Base-by-base conservation (phyloP, 2,329 filamentous ascomycete species). In the Fusarium sp. region DNA sequence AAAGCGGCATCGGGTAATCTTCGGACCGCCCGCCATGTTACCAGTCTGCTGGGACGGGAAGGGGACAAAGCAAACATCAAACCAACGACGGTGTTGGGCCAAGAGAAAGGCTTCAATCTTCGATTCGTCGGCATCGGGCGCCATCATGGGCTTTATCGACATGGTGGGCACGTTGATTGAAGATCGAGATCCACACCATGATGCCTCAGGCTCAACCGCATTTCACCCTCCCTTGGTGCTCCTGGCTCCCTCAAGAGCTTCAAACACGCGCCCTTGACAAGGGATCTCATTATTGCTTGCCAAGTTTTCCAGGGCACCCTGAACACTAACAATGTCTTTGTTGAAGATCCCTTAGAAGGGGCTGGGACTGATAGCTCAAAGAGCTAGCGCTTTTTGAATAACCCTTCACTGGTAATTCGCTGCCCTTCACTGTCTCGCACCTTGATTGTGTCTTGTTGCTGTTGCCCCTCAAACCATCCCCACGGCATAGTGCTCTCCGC, bases 1-100 rank as follows among this genome's bases (percentile, higher is more conserved):
- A 57, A 63, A 70, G 56, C 73, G 52, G 62, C 62, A 63, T 58
- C 78, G 78, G 78, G 74, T 75, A 78, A 80, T 79, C 65, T 2
- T 50, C 78, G 78, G 78, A 61, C 72, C 75, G 73, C 35, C 32
- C 15, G 14, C 32, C 14, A 59, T 33, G 65, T 20, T 70, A 72
- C 75, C 76, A 12, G 43, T 12, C 63, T 70, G 60, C 65, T 76
- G 72, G 72, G 68, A 69, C 57, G 37, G 40, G 32, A 45, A 37
- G 11, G 22, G 14, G 62, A 66, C 73, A 71, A 60, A 67, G 65
- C 57, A 47, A 62, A 69, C 58, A 62, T 47, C 58, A 56, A 65
- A 47, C 56, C 14, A 35, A 70, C 35, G 37, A 61, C 47, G 11
- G 37, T 6, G 38, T 45, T 43, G 40, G 15, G 20, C 25, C 32